Percentiles rank a stretch among this genome's conserved stretches.
These are phyloP conservation scores for Russula vinacea DNA, from an alignment of 768 basidiomycete genomes.

Conservation along the genomic window DNA sequence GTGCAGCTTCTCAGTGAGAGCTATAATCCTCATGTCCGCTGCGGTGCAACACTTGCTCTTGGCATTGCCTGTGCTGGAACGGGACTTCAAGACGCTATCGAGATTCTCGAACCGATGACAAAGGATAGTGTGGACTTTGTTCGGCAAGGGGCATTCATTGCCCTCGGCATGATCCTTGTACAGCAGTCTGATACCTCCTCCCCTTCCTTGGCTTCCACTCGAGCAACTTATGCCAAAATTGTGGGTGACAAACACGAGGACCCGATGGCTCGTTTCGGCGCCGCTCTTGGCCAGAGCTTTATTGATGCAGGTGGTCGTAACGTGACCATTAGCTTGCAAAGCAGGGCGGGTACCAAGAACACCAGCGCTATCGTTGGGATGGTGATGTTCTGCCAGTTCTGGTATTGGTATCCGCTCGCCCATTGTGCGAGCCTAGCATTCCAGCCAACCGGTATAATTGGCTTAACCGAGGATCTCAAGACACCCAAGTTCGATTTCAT, in stretches of 20 bases:
- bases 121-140: slow-evolving; percentile 98
- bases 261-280: slow-evolving; percentile 97
- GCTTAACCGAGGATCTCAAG: slow-evolving; percentile 80
- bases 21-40: slow-evolving; percentile 98
- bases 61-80: slow-evolving; percentile 98
- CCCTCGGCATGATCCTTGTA: slow-evolving; percentile 94
- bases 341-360: slow-evolving; percentile 88
- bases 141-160: slow-evolving; percentile 93
- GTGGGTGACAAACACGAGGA: slow-evolving; percentile 97
- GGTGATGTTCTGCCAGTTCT: slow-evolving; percentile 97
- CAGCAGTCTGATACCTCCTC: slow-evolving; percentile 92
- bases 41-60: slow-evolving; percentile 92
- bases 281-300: slow-evolving; percentile 91
- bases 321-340: slow-evolving; percentile 90
- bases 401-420: slow-evolving; percentile 99
- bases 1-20: slow-evolving; percentile 97
- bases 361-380: slow-evolving; percentile 97
- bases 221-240: slow-evolving; percentile 85
- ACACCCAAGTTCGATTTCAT: slow-evolving; percentile 91
- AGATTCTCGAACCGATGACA: slow-evolving; percentile 96
- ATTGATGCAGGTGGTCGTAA: slow-evolving; percentile 98
- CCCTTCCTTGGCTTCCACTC: slow-evolving; percentile 73
- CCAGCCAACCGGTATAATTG: slow-evolving; percentile 93
- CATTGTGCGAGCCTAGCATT: slow-evolving; percentile 92
- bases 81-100: slow-evolving; percentile 94